Evolutionary conservation across 768 basidiomycete genomes (phyloP).

Genomic region (Sporobolomyces roseus): DNA sequence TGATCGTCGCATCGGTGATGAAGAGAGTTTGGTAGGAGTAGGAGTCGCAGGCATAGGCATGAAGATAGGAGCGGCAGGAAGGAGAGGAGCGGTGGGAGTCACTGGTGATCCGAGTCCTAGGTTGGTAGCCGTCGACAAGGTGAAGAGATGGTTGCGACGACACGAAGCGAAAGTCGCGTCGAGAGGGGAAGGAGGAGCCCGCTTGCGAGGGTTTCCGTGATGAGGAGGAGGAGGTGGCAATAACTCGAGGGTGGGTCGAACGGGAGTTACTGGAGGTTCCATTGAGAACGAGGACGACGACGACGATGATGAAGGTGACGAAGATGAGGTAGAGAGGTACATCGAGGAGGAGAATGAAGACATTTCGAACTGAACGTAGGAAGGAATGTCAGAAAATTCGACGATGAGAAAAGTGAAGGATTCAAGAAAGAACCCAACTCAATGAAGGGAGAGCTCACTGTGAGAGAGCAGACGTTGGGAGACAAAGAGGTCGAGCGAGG

Average conservation of each 20-base stretch:
- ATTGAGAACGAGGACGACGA: no score
- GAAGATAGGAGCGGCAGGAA: conserved; percentile 32
- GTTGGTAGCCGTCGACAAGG: conserved; percentile 16
- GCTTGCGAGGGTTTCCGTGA: conserved; percentile 27
- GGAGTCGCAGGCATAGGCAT: conserved; percentile 23
- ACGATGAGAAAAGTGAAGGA: no score
- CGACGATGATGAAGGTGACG: no score
- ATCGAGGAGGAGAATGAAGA: no score
- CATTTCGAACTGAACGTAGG: no score
- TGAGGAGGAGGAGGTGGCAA: background rate
- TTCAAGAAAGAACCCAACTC: no score
- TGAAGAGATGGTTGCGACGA: conserved; percentile 20
- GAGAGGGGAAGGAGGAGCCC: conserved; percentile 11
- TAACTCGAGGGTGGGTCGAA: conserved; percentile 18
- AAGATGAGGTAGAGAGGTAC: background rate
- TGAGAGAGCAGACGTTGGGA: no score
- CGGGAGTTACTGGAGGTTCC: conserved; percentile 15
- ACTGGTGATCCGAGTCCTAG: conserved; percentile 13
- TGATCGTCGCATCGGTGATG: conserved; percentile 30
- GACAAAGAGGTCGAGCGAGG: background rate
- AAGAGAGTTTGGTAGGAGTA: conserved; percentile 16
- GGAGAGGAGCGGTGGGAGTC: conserved; percentile 24
- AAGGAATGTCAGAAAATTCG: no score
- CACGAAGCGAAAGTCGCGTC: background rate
- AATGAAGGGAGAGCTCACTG: no score